A percentile compares a stretch with the other conserved stretches of the same genome.
Evolutionary conservation across 306 rosid genomes (phyloP).

Genomic region (Castanopsis chinensis): DNA sequence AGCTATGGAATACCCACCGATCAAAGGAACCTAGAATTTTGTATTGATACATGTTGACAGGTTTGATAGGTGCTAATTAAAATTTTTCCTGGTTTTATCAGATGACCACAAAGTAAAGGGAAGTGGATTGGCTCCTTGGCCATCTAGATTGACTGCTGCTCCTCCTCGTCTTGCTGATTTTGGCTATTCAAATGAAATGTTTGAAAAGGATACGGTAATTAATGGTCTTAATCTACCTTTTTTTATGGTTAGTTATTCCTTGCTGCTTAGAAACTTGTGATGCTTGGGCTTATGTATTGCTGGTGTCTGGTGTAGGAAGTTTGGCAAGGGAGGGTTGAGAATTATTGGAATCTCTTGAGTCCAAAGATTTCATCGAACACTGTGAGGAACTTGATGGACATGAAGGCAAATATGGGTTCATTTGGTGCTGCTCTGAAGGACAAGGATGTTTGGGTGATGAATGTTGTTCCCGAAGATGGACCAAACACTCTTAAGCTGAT

Average conservation of each 20-base stretch:
- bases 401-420: conserved; percentile 91
- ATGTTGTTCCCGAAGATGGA: conserved; percentile 83
- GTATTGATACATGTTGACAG: background rate
- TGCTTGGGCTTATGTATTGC: conserved; percentile 17
- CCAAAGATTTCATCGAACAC: conserved; percentile 61
- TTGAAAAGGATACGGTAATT: conserved; percentile 82
- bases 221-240: conserved; percentile 8
- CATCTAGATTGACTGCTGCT: conserved; percentile 78
- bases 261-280: background rate
- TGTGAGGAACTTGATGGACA: conserved; percentile 87
- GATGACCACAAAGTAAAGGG: conserved; percentile 73
- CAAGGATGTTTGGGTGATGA: conserved; percentile 97
- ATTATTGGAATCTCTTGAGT: conserved; percentile 79
- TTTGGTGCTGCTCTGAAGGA: conserved; percentile 86
- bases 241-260: background rate
- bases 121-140: conserved; percentile 94
- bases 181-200: conserved; percentile 82
- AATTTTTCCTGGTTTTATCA: conserved; percentile 45
- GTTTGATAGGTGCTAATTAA: conserved; percentile 11
- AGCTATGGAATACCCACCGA: conserved; percentile 5
- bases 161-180: conserved; percentile 95
- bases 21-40: background rate
- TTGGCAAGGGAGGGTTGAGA: conserved; percentile 79
- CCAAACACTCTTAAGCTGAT: conserved; percentile 82
- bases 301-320: conserved; percentile 53